phyloP scores from a whole-genome alignment of 2,329 filamentous ascomycete genomes.

The Pseudogymnoascus sp. region DNA sequence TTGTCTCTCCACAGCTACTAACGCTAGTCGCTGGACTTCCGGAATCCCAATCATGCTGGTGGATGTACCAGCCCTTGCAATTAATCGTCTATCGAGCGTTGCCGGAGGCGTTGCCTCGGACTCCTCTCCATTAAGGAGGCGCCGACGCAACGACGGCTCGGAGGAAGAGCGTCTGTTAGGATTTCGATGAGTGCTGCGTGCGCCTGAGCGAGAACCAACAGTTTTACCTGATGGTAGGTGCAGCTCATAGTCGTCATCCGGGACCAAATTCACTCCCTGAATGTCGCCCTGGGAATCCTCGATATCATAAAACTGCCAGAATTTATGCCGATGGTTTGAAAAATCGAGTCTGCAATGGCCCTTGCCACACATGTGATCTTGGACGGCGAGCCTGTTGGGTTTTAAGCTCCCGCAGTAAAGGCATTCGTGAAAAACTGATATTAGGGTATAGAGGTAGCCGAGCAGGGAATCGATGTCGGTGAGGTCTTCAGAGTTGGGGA shows the following conservation, averaged over 20 bases:
- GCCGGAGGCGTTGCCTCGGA: neutral
- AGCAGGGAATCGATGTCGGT: conserved; percentile 42
- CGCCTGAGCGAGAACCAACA: conserved; percentile 25
- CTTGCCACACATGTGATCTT: conserved; percentile 44
- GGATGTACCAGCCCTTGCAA: conserved; percentile 13
- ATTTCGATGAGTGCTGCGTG: conserved; percentile 9
- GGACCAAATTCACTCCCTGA: neutral
- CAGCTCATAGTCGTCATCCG: conserved; percentile 26
- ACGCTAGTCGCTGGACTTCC: conserved; percentile 19
- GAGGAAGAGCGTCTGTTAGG: conserved; percentile 4
- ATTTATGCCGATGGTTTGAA: conserved; percentile 30
- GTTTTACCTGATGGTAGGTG: conserved; percentile 32
- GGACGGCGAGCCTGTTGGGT: conserved; percentile 36
- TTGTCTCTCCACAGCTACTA: conserved; percentile 21
- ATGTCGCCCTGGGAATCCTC: neutral
- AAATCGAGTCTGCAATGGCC: conserved; percentile 40
- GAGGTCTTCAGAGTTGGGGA: conserved; percentile 34
- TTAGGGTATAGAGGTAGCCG: conserved; percentile 40
- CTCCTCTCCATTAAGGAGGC: conserved; percentile 1
- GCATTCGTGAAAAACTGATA: conserved; percentile 42
- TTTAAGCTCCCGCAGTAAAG: conserved; percentile 41
- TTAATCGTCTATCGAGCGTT: neutral
- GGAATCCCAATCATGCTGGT: conserved; percentile 21
- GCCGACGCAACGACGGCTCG: neutral
- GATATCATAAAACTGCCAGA: conserved; percentile 36